phyloP scores from a whole-genome alignment of 805 yeast genomes.

The Cyberlindnera sargentensis region DNA sequence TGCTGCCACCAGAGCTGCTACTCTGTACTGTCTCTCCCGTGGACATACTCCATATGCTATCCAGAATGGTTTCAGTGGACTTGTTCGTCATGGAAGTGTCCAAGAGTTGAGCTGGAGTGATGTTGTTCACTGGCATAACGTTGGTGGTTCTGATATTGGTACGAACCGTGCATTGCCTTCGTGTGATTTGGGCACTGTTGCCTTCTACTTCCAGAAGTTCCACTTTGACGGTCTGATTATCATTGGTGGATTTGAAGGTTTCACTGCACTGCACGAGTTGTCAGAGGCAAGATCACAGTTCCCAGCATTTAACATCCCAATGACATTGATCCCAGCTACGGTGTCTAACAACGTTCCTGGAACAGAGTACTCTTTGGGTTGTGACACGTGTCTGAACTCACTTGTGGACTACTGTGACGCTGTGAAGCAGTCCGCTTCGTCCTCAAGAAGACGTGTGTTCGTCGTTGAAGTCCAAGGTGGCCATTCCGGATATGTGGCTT shows the following conservation, averaged over 20 bases:
- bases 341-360: conserved; percentile 99
- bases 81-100: conserved; percentile 83
- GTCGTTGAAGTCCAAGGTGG: conserved; percentile 99
- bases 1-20: conserved; percentile 86
- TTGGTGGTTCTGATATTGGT: conserved; percentile 96
- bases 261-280: conserved; percentile 72
- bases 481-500: conserved; percentile 88
- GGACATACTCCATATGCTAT: conserved; percentile 92
- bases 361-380: conserved; percentile 90
- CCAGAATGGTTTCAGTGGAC: conserved; percentile 89
- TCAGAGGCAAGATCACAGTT: conserved; percentile 68
- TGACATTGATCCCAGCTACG: conserved; percentile 91
- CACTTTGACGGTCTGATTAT: conserved; percentile 82
- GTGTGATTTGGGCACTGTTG: conserved; percentile 79
- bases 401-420: conserved; percentile 91
- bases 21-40: conserved; percentile 76
- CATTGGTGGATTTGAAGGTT: conserved; percentile 98
- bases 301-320: conserved; percentile 91
- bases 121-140: conserved; percentile 79
- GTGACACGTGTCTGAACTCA: conserved; percentile 92
- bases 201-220: conserved; percentile 87
- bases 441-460: conserved; percentile 89
- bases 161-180: conserved; percentile 85
- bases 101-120: conserved; percentile 72
- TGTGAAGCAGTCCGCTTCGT: conserved; percentile 89